Conservation (phyloP, 768 basidiomycete species). For the Leccinum variicolor region DNA sequence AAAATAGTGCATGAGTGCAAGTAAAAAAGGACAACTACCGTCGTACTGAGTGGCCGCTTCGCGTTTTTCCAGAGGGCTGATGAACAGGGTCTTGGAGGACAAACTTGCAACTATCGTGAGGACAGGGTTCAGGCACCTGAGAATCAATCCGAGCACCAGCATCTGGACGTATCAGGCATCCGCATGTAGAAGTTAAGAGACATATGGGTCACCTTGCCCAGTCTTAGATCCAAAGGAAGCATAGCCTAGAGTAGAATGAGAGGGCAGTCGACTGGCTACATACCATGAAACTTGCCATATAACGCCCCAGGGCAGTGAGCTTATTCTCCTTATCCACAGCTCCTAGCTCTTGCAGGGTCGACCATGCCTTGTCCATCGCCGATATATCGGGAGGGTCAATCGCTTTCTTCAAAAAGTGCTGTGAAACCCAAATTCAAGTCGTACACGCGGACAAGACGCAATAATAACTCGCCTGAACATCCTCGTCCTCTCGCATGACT, state of each 20-base stretch:
- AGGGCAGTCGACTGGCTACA: neutral
- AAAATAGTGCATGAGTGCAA: neutral
- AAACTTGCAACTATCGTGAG: slow-evolving; percentile 79
- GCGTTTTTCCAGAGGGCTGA: slow-evolving; percentile 76
- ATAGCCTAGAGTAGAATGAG: slow-evolving; percentile 49
- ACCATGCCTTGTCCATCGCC: slow-evolving; percentile 77
- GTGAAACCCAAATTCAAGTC: neutral
- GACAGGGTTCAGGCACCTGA: slow-evolving; percentile 78
- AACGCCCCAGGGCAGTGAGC: slow-evolving; percentile 78
- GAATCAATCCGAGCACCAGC: slow-evolving; percentile 81
- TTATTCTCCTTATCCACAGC: slow-evolving; percentile 62
- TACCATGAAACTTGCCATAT: slow-evolving; percentile 50
- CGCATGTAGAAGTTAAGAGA: neutral
- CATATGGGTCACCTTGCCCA: slow-evolving; percentile 62
- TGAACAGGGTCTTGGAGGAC: slow-evolving; percentile 86
- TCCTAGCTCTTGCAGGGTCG: slow-evolving; percentile 69
- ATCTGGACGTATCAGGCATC: slow-evolving; percentile 86
- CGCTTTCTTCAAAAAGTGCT: slow-evolving; percentile 68
- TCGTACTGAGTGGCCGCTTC: slow-evolving; percentile 73
- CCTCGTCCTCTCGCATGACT: slow-evolving; percentile 68
- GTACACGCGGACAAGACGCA: slow-evolving; percentile 2
- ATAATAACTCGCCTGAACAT: slow-evolving; percentile 60
- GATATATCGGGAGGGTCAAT: slow-evolving; percentile 79
- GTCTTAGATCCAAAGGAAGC: slow-evolving; percentile 83
- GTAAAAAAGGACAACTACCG: neutral